Evolutionary conservation across 2,329 filamentous ascomycete species (phyloP), one percentile per base, ranked within the genome.

Genomic region (Pseudogymnoascus sp.): DNA sequence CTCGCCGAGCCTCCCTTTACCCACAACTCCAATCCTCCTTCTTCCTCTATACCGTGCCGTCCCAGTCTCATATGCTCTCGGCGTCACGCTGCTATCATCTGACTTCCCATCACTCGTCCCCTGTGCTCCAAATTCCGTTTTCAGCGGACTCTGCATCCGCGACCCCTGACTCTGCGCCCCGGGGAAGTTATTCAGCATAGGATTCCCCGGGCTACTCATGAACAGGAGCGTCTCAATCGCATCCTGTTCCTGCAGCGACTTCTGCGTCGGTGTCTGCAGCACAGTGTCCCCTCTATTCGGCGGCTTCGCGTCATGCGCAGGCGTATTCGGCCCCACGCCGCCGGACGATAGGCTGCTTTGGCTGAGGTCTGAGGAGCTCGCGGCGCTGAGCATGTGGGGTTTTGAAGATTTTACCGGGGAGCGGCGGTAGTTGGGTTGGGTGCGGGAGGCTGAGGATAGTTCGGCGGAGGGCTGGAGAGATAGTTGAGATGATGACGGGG

Each of bases 221-320:
- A 92, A 92, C 25, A 93, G 78, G 23, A 94, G 75, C 0, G 89
- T 88, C 71, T 92, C 90, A 55, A 93, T 85, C 5, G 90, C 90
- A 69, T 93, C 90, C 70, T 92, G 89, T 71, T 94, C 90, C 60
- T 89, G 83, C 7, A 83, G 77, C 22, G 85, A 85, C 66, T 90
- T 87, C 62, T 86, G 87, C 0, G 87, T 67, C 25, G 72, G 86
- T 30, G 88, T 89, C 64, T 86, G 85, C 4, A 89, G 75, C 14
- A 63, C 22, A 4, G 25, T 9, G 55, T 33, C 41, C 65, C 66
- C 8, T 67, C 66, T 64, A 64, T 66, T 16, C 2, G 23, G 22
- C 5, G 60, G 60, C n/a, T 36, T 41, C 5, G 19, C 11, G 25
- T 55, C 45, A 9, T 55, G 45, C 2, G 45, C 45, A 19, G 45